Evolutionary conservation across 805 yeast species (phyloP), one percentile per base, ranked within the genome.

Genomic region (Limtongozyma cylindracea): DNA sequence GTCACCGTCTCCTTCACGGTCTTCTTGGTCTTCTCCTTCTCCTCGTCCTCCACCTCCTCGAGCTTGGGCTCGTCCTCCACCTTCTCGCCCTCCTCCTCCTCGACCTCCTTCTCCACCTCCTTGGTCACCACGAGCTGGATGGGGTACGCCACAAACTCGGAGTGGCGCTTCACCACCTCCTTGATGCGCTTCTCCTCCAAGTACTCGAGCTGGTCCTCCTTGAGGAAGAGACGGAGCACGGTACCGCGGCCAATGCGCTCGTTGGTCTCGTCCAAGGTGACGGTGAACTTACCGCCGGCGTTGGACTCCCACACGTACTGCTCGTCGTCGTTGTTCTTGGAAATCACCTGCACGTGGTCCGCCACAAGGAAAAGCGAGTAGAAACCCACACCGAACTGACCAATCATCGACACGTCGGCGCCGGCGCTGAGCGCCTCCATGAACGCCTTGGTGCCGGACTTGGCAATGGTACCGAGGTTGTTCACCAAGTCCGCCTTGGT

Each of bases 321-420:
- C 52, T 88, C 96, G 49, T 88, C 99, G 43, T 88, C 99, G 48
- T 88, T 88, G 67, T 80, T 72, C 65, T 88, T 88, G 29, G 98
- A 77, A 49, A 88, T 77, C 39, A 88, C 99, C 61, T 88, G 94
- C 33, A 88, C 98, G 39, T 67, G 77, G 61, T 88, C 99, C 41
- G 98, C 96, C 47, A 88, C 98, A 61, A 88, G 67, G 76, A 88
- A 88, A 37, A 84, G 63, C 25, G 99, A 88, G 72, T 88, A 88
- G 84, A 88, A 88, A 70, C 99, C 99, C 40, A 88, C 98, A 80
- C 99, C 99, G 62, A 88, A 88, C 61, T 88, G 98, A 67, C 99
- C 99, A 59, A 88, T 88, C 98, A 88, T 88, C 33, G 96, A 82
- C 31, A 88, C 95, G 53, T 88, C 99, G 30, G 99, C 98, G 59